These are phyloP conservation scores for Auriscalpium microsporum DNA, from an alignment of 768 basidiomycete species.

Conservation along the genomic window DNA sequence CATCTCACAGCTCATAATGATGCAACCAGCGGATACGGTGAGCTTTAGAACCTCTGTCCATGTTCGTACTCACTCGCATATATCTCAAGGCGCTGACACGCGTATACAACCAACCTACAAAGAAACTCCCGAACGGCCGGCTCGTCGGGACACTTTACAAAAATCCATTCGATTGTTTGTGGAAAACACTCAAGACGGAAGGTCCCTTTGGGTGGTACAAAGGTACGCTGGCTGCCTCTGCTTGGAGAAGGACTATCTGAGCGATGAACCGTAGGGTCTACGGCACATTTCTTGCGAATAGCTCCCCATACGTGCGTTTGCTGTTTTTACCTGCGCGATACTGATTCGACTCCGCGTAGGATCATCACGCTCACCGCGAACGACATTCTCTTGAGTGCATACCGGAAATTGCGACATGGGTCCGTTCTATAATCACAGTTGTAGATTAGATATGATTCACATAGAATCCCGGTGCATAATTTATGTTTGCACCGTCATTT, in stretches of 20 bases:
- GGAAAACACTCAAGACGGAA: slow-evolving; percentile 90
- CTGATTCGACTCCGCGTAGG: slow-evolving; percentile 27
- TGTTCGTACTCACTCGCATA: neutral
- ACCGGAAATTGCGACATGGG: slow-evolving; percentile 35
- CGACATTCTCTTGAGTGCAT: slow-evolving; percentile 64
- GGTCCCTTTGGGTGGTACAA: slow-evolving; percentile 95
- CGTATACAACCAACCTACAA: slow-evolving; percentile 93
- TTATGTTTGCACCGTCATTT: too few species aligned
- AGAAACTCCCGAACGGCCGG: slow-evolving; percentile 58
- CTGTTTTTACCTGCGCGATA: slow-evolving; percentile 1
- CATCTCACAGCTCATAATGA: slow-evolving; percentile 59
- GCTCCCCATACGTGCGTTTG: slow-evolving; percentile 77
- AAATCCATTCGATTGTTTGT: slow-evolving; percentile 92
- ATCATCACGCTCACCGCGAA: slow-evolving; percentile 89
- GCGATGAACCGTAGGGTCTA: slow-evolving; percentile 52
- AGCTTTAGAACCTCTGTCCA: slow-evolving; percentile 18
- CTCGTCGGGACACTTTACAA: slow-evolving; percentile 72
- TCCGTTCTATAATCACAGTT: slow-evolving; percentile 3
- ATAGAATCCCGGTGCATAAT: too few species aligned
- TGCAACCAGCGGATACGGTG: slow-evolving; percentile 93
- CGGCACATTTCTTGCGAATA: slow-evolving; percentile 88
- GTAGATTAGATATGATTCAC: too few species aligned
- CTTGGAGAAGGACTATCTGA: neutral
- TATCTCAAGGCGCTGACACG: slow-evolving; percentile 67
- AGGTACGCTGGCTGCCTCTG: slow-evolving; percentile 33